Base-by-base conservation (phyloP, 2,329 filamentous ascomycete species). In the Nigrograna mackinnonii region DNA sequence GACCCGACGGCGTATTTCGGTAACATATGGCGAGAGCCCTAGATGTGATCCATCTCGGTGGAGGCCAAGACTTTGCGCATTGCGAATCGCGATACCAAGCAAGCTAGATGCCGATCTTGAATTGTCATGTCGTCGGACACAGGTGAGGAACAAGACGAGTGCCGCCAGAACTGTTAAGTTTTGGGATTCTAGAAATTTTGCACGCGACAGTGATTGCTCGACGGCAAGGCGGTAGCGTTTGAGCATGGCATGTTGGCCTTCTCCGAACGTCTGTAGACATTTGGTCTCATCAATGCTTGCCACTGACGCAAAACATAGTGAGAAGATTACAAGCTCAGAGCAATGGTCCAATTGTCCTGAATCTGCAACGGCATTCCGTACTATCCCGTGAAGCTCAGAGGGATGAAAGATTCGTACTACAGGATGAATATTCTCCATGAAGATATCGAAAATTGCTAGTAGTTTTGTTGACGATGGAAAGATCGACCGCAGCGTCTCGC, bases 1-100 rank as follows among this genome's bases (percentile, higher is more conserved):
- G 11, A 39, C n/a, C 6, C 37, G 37, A 22, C 37, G 22, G 9
- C 37, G 22, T 20, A 39, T 31, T 26, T 39, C 37, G 6, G 13
- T 9, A 13, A 20, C n/a, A 17, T 32, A 33, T 14, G 37, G 37
- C 22, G 14, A 9, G 6, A 39, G 19, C 6, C 37, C 37, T n/a
- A 39, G 26, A 17, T 31, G 24, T 9, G 16, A 6, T 33, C 9
- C 9, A 17, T 33, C 31, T 7, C 31, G 31, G 16, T 33, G 31
- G 7, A 33, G 31, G 16, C 31, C 31, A 9, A 33, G 7, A 9
- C 7, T 11, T 16, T 11, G 9, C 11, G 31, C 9, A 16, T 12
- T 9, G 9, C 16, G 31, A 17, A 33, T 11, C 9, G 18, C 9
- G 9, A 33, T 7, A 12, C 9, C 9, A 33, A 17, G 7, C 31